Base-by-base conservation (phyloP, 352 stramenopile genomes). In the Elongisporangium anandrum region DNA sequence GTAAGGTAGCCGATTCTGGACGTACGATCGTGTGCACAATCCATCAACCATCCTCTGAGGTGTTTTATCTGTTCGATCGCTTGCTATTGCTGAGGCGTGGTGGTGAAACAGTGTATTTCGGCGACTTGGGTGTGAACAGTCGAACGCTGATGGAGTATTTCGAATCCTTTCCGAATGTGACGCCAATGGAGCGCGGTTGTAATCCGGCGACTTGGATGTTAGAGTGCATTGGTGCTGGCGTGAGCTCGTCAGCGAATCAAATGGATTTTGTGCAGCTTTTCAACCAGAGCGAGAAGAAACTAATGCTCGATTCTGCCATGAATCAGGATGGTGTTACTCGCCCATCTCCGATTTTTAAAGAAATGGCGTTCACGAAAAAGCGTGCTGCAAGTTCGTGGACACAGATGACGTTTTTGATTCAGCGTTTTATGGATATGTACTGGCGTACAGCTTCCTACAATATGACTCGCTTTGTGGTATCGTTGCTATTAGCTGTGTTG, bases 161-260 rank as follows among this genome's bases (percentile, higher is more conserved):
- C 29, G 64, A 81, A 50, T 77, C 79, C 29, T 85, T 96, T 52
- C 75, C 90, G 19, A 75, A 74, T 54, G 73, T 80, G 26, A 57
- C 57, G 9, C 52, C 29, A 24, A 81, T 96, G 50, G 65, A 70
- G 2, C 54, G 49, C 38, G 72, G 77, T 34, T 82, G 90, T 59
- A 97, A 97, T 55, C 88, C 90, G n/a, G 86, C 87, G 12, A 92
- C 89, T 22, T 97, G 85, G 85, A 96, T 97, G 86, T 66, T 96
- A 15, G 77, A 83, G 51, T 76, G 72, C 20, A 82, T 82, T 50
- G 70, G 69, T 9, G 69, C 68, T 12, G 66, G 66, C 29, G 63
- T 64, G 9, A 41, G 52, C 4, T 76, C 65, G 58, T 80, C 2
- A 66, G 55, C 51, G 54, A 66, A 63, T 19, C 56, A 55, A 1